Conservation (phyloP, 208 protist genomes). For the Herpetomonas samuelpessoai region DNA sequence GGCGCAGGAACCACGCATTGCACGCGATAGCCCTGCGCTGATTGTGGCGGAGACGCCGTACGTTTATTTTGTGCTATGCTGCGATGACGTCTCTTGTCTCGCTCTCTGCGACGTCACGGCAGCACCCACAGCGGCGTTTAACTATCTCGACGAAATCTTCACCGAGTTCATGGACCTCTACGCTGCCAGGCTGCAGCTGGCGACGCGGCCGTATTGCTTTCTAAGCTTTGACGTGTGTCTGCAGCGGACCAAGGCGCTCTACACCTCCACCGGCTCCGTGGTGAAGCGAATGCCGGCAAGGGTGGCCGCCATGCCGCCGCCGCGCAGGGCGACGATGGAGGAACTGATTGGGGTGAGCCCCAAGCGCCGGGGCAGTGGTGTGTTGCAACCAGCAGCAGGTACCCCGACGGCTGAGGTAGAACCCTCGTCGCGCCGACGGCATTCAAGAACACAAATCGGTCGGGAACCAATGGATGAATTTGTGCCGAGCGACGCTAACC, state of each 20-base stretch:
- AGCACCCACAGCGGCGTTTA: conserved; percentile 15
- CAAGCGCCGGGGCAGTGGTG: neutral
- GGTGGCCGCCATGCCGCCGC: conserved; percentile 1
- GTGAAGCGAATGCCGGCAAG: conserved; percentile 13
- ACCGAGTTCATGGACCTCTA: conserved; percentile 38
- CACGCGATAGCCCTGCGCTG: conserved; percentile 13
- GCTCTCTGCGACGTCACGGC: conserved; percentile 25
- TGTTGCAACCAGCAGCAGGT: too few species aligned
- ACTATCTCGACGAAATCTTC: conserved; percentile 32
- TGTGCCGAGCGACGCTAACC: neutral
- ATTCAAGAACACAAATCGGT: too few species aligned
- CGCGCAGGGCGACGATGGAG: neutral
- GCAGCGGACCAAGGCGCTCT: conserved; percentile 26
- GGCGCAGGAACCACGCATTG: conserved; percentile 9
- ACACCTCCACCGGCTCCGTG: conserved; percentile 15
- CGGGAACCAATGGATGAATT: neutral
- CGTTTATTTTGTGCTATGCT: conserved; percentile 26
- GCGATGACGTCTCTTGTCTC: conserved; percentile 22
- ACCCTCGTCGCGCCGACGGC: too few species aligned
- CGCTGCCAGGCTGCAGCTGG: conserved; percentile 23
- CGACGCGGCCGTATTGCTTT: conserved; percentile 39
- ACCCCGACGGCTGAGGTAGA: too few species aligned
- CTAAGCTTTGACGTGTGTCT: conserved; percentile 46
- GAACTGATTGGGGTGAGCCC: neutral
- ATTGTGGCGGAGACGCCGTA: conserved; percentile 20